Percentiles rank a stretch among this genome's conserved stretches.
Conservation (phyloP, 1,284 basidiomycete species). For the Rhizoctonia solani region DNA sequence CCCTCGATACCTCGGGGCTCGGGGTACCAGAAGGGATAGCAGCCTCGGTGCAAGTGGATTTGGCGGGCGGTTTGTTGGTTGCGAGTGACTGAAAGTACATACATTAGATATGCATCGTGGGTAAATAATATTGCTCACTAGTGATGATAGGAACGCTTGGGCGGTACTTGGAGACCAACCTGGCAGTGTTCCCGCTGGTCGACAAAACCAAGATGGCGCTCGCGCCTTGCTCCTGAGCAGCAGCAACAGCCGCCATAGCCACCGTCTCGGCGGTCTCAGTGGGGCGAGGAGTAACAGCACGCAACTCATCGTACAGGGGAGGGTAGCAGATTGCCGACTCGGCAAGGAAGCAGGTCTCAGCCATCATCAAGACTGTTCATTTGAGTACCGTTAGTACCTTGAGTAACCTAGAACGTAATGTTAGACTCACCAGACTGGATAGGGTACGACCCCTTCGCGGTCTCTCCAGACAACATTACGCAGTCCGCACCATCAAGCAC, state of each 20-base stretch:
- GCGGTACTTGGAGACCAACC: conserved; percentile 96
- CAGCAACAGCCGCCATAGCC: conserved; percentile 90
- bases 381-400: not conserved
- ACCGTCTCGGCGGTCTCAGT: conserved; percentile 94
- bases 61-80: conserved; percentile 95
- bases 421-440: conserved; percentile 77
- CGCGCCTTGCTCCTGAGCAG: conserved; percentile 91
- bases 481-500: conserved; percentile 97
- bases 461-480: conserved; percentile 98
- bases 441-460: conserved; percentile 94
- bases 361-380: conserved; percentile 90
- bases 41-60: conserved; percentile 95
- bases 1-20: conserved; percentile 86
- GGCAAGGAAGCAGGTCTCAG: conserved; percentile 93
- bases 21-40: conserved; percentile 96
- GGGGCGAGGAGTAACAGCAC: conserved; percentile 75
- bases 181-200: conserved; percentile 95
- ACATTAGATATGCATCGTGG: conserved; percentile 10
- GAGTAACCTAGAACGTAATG: not conserved
- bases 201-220: conserved; percentile 95
- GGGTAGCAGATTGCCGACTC: conserved; percentile 93
- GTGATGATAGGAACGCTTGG: conserved; percentile 94
- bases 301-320: conserved; percentile 88
- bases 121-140: conserved; percentile 67
- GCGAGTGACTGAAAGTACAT: conserved; percentile 73